Evolutionary conservation across 768 basidiomycete genomes (phyloP), one percentile per base, ranked within the genome.

Genomic region (Trametopsis cervina): DNA sequence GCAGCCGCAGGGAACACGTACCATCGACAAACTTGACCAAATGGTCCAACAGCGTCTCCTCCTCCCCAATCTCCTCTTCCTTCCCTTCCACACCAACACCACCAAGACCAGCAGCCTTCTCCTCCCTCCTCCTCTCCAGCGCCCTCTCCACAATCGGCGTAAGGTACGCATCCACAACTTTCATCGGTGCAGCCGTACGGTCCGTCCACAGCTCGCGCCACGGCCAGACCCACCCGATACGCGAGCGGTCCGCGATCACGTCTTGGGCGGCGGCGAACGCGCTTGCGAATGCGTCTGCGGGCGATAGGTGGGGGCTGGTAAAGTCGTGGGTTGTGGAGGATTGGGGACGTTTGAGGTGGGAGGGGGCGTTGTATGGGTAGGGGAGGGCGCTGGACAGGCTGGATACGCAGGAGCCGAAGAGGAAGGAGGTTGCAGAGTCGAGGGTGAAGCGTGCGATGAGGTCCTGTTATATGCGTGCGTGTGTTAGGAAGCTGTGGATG

Each of bases 381-480:
- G 70, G 70, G 2, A 77, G 60, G 2, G 53, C 53, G 1, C 55
- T 61, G 11, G 55, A 49, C 13, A 78, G 63, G 26, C 67, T 68
- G 55, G 73, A 39, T 2, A 77, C 64, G 27, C 68, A 66, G 29
- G 61, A 56, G 4, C 73, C 76, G 46, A 77, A 77, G 39, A 80
- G 60, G 52, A 77, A 79, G 47, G 76, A 73, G 2, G 77, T 70
- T 0, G 80, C 77, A 4, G 76, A 66, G 57, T 78, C 76, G 29
- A 78, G 66, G 0, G 76, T 73, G 51, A 77, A 74, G 37, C 74
- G 69, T 1, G 66, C 66, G 20, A 76, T 57, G 5, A 70, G 51
- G 46, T 78, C 75, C 63, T 78, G 53, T 6, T 18, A 24, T 18
- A 35, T 38, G 18, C 9, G 17, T 13, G 10, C 5, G 11, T 4